These are phyloP conservation scores for Lachnellula arida DNA, from an alignment of 2,329 filamentous ascomycete species.

Conservation along the genomic window DNA sequence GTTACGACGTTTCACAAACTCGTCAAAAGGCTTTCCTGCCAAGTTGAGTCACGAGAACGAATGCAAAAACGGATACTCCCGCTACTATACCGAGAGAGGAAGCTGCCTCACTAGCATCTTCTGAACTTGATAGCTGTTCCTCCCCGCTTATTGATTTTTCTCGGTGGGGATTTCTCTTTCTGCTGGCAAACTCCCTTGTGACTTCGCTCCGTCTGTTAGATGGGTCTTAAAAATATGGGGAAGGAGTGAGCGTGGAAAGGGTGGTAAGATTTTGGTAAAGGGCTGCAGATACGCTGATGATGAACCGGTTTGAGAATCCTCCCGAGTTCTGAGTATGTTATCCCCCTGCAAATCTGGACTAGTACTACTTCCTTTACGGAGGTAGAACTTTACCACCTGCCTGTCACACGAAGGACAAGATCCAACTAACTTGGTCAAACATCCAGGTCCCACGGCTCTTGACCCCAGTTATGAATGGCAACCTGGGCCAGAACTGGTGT, in stretches of 20 bases:
- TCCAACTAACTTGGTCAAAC: neutral
- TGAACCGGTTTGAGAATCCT: neutral
- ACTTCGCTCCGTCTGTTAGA: neutral
- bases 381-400: neutral
- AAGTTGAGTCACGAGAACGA: constrained; percentile 24
- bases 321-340: neutral
- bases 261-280: constrained; percentile 8
- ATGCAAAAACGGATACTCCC: constrained; percentile 26
- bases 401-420: neutral
- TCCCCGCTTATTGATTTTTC: constrained; percentile 8
- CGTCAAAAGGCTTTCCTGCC: constrained; percentile 6
- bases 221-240: constrained; percentile 9
- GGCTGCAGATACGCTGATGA: constrained; percentile 11
- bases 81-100: constrained; percentile 4
- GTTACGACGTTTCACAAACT: constrained; percentile 19
- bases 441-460: neutral
- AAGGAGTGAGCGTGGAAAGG: constrained; percentile 16
- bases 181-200: neutral
- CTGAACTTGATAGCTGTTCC: constrained; percentile 2
- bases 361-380: neutral
- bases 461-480: neutral
- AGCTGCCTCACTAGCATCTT: neutral
- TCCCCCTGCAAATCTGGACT: neutral
- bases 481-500: neutral
- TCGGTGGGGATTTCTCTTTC: constrained; percentile 12